Base-by-base conservation (phyloP, 305 asterid species). In the Fraxinus ornus region DNA sequence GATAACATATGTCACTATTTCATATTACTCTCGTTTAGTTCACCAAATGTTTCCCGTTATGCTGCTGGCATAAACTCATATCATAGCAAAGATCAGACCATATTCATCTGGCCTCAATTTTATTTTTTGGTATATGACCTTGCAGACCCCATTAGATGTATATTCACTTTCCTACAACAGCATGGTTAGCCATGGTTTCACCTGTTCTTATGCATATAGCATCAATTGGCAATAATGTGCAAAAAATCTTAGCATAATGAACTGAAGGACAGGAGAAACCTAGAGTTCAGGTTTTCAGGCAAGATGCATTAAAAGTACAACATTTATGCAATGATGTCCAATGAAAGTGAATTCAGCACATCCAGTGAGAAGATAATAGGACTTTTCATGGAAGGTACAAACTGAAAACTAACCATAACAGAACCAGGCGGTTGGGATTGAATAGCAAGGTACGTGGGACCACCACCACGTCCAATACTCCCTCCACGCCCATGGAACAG, bases 381-480 rank as follows among this genome's bases (percentile, higher is more conserved):
- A 30, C 76, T 26, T 64, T 10, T 64, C 73, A 64, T 24, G 35
- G 49, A n/a, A 79, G 66, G 49, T 55, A 26, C 32, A 78, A 33
- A 12, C 55, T 17, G 64, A 55, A 71, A 84, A 76, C 91, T 89
- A 80, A 95, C 99, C 99, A 92, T 93, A 80, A 95, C 98, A 28
- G 99, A 94, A 68, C 99, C 99, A 60, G 98, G 99, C 0, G 99
- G 99, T 77, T 95, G 99, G 82, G 99, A 95, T 87, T 94, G 99
- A 86, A 95, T 95, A 74, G 99, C 99, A 71, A 92, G 88, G 87
- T 90, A 83, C 8, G 96, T 93, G 19, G 97, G 97, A 57, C 97
- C 97, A 66, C 97, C 97, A 80, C 97, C 97, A 39, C 97, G 97
- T 12, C 95, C 97, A 41, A 93, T 93, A 85, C 97, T 93, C 81